phyloP scores from a whole-genome alignment of 2,329 filamentous ascomycete genomes.

The Aspergillus melleus region DNA sequence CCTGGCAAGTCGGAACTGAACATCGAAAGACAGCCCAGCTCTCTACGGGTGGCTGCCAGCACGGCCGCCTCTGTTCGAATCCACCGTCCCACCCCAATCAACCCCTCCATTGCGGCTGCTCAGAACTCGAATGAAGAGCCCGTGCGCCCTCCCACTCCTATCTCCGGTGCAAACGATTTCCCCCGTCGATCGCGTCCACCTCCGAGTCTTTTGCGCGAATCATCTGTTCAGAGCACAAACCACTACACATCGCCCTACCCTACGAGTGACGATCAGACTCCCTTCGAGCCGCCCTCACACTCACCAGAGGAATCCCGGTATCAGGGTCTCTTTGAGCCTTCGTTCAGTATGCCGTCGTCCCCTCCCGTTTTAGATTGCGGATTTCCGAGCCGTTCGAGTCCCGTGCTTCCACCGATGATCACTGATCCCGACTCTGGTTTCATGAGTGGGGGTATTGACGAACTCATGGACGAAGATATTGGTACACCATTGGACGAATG shows the following conservation, averaged over 20 bases:
- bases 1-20: slow-evolving; percentile 66
- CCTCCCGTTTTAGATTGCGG: slow-evolving; percentile 73
- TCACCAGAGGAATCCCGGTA: slow-evolving; percentile 54
- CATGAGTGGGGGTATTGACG: slow-evolving; percentile 75
- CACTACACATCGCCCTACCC: slow-evolving; percentile 45
- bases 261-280: slow-evolving; percentile 34
- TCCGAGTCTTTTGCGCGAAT: slow-evolving; percentile 62
- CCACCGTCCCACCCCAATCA: slow-evolving; percentile 68
- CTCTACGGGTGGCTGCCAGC: slow-evolving; percentile 84
- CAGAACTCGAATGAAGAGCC: slow-evolving; percentile 43
- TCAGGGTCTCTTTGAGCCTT: slow-evolving; percentile 61
- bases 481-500: slow-evolving; percentile 28
- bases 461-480: slow-evolving; percentile 64
- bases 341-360: slow-evolving; percentile 83
- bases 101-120: slow-evolving; percentile 34
- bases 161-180: slow-evolving; percentile 34
- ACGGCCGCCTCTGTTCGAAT: slow-evolving; percentile 84
- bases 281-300: slow-evolving; percentile 48
- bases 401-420: slow-evolving; percentile 64
- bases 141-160: slow-evolving; percentile 49
- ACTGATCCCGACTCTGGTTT: slow-evolving; percentile 71
- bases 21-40: slow-evolving; percentile 72
- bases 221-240: slow-evolving; percentile 51
- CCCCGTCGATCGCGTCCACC: slow-evolving; percentile 32
- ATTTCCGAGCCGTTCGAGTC: slow-evolving; percentile 74